Evolutionary conservation across 2,329 filamentous ascomycete species (phyloP), one percentile per base, ranked within the genome.

Genomic region (Colletotrichum chrysophilum): DNA sequence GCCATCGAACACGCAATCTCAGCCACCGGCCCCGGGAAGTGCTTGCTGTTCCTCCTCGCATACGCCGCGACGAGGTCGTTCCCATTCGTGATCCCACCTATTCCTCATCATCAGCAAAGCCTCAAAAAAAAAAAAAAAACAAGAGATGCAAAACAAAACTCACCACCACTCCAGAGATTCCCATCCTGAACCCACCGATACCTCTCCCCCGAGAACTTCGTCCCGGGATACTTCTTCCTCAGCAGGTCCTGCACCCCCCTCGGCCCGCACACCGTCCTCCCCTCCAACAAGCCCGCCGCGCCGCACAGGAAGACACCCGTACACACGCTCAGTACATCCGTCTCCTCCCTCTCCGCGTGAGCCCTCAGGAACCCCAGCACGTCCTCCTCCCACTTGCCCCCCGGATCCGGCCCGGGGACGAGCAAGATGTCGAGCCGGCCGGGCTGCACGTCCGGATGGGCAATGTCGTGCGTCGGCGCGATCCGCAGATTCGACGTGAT

Each of bases 51-150:
- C 7, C 84, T 81, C 43, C 87, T 85, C 10, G 86, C 85, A 79
- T 91, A 91, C 4, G 88, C 89, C 21, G 87, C 87, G 60, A 90
- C 86, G 69, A 91, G 84, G 73, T 91, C 90, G 77, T 91, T 90
- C 36, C 89, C 89, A 76, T 91, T 91, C 14, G 89, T 91, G 69
- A 91, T 82, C 66, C 88, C 88, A n/a, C 88, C 88, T 89, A 66
- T 2, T 18, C 58, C 10, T 24, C 55, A 58, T 7, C 26, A 28
- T 52, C 73, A 55, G 76, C 62, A 34, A 38, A 21, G 30, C 30
- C 10, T 32, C 30, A 32, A 32, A 32, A 24, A 24, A 24, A n/a
- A 32, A 32, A 32, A 24, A 4, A 24, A 24, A 7, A 12, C 24
- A 28, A 12, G n/a, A n/a, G 66, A 62, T 24, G 34, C 48, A 14